These are phyloP conservation scores for Colletotrichum orbiculare DNA, from an alignment of 2,329 filamentous ascomycete species.

Conservation along the genomic window DNA sequence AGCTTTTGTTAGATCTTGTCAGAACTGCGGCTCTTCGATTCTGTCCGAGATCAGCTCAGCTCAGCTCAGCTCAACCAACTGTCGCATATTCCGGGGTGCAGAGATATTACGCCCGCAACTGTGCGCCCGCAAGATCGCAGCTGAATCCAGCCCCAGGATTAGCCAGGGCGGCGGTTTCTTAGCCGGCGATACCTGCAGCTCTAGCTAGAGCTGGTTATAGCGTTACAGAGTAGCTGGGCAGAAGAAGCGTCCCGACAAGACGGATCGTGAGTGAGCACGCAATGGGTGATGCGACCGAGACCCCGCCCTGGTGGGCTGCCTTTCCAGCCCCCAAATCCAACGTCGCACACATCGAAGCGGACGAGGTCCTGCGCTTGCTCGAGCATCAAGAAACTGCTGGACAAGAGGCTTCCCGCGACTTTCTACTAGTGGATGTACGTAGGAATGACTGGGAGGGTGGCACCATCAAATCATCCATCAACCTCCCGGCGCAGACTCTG, in stretches of 20 bases:
- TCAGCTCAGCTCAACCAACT: neutral
- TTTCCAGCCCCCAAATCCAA: conserved; percentile 57
- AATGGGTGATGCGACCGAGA: conserved; percentile 24
- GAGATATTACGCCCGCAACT: conserved; percentile 24
- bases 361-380: conserved; percentile 54
- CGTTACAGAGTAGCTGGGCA: neutral
- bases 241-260: neutral
- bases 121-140: conserved; percentile 25
- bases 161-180: neutral
- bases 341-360: conserved; percentile 49
- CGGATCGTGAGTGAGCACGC: conserved; percentile 7
- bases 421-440: conserved; percentile 65
- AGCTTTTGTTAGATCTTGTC: neutral
- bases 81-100: conserved; percentile 21
- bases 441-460: conserved; percentile 67
- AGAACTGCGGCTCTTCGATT: conserved; percentile 24
- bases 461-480: conserved; percentile 68
- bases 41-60: neutral
- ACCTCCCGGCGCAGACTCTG: conserved; percentile 66
- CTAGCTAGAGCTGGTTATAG: neutral
- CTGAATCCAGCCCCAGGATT: neutral
- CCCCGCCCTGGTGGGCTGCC: conserved; percentile 50
- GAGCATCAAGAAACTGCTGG: conserved; percentile 48
- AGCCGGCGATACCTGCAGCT: neutral
- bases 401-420: conserved; percentile 45